Base-by-base conservation (phyloP, 768 basidiomycete species). In the Ramaria sp. region DNA sequence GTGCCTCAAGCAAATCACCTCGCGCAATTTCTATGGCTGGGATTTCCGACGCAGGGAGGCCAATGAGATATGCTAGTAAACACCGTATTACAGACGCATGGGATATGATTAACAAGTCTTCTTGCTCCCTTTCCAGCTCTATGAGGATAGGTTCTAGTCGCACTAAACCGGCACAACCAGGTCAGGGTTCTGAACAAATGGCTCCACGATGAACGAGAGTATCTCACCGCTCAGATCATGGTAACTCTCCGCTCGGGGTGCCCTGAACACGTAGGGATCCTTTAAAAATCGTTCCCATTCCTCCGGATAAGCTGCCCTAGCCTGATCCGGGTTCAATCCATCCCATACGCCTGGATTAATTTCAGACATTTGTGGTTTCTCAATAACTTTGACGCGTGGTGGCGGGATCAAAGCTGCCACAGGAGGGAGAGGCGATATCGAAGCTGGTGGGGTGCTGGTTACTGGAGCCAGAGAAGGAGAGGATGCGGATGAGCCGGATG, bases 301-400 rank as follows among this genome's bases (percentile, higher is more conserved):
- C 52, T 85, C 87, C 0, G 95, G 89, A 66, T 94, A 98, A 62
- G 82, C 83, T 66, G 83, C 85, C 66, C 83, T 82, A 18, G 91
- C 93, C 63, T 95, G 85, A 59, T 90, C 88, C 0, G 89, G 85
- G 1, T 85, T 88, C 37, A 98, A 75, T 0, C 96, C 96, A 66
- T 98, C 96, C 93, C 94, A 96, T 16, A 98, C 83, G 6, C 86
- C 95, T 50, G 94, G 95, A 63, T 99, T 99, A 64, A 98, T 96
- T 72, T 99, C 96, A 50, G 83, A 76, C 94, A 98, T 97, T 68
- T 94, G 93, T 0, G 86, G 80, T 63, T 96, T 97, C 70, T 99
- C 92, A 44, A 93, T 78, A 28, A 98, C 90, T 65, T 87, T 92
- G 66, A 90, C 79, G 49, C 75, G 78, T 39, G 73, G 59, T 18